Conservation (phyloP, 2,329 filamentous ascomycete species). For the Aspergillus caelatus region DNA sequence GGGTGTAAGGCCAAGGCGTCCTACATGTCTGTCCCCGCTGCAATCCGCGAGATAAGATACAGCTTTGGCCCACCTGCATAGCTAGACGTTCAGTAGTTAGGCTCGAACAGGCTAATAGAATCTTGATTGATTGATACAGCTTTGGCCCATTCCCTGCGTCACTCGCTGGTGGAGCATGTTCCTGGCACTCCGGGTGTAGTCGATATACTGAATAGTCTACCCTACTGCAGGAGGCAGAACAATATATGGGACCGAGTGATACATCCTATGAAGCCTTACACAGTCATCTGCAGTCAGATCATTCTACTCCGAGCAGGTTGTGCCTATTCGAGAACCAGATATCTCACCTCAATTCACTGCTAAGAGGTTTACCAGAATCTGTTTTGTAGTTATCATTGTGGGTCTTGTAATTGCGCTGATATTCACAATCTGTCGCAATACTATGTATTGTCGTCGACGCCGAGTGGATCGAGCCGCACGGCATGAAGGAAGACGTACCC, state of each 20-base stretch:
- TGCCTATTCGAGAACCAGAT: conserved; percentile 14
- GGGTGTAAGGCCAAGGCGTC: conserved; percentile 33
- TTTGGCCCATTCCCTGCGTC: conserved; percentile 1
- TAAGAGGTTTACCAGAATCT: conserved; percentile 32
- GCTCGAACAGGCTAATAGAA: too few species aligned
- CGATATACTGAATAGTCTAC: not conserved
- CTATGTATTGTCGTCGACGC: conserved; percentile 47
- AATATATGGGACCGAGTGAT: too few species aligned
- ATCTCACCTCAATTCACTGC: conserved; percentile 9
- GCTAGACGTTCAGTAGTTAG: too few species aligned
- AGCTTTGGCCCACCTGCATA: conserved; percentile 2
- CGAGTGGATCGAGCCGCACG: conserved; percentile 57
- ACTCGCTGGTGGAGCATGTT: not conserved
- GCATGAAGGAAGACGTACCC: conserved; percentile 57
- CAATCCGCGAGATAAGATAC: conserved; percentile 18
- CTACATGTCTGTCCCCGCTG: conserved; percentile 30
- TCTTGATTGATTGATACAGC: too few species aligned
- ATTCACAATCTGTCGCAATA: conserved; percentile 47
- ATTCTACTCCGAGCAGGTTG: not conserved
- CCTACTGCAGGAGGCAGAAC: not conserved
- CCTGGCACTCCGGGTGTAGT: not conserved
- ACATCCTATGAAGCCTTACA: not conserved
- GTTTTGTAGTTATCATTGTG: conserved; percentile 49
- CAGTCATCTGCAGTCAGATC: not conserved
- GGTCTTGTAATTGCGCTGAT: conserved; percentile 38